Evolutionary conservation across 2,329 filamentous ascomycete species (phyloP), one percentile per base, ranked within the genome.

Genomic region (Fusarium foetens): DNA sequence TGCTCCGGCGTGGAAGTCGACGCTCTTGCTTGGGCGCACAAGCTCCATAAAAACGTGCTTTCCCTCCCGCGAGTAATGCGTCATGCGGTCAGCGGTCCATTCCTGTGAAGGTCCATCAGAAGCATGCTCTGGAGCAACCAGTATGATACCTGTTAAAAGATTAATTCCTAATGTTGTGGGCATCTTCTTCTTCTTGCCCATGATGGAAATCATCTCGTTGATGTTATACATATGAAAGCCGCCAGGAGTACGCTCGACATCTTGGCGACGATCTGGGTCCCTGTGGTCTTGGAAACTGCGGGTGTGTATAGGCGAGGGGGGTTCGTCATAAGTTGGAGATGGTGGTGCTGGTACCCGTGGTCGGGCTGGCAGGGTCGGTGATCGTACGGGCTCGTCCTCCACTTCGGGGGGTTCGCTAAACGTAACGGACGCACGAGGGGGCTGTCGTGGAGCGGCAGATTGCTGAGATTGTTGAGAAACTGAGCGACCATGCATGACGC

Each of bases 141-240:
- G 91, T 74, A 99, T 97, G 36, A 92, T 89, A 42, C 95, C 95
- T 21, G 94, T 97, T 52, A 92, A 91, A 62, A 96, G 86, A 79
- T 98, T 98, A 78, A 98, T 92, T n/a, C 95, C 95, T 41, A 98
- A 83, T 0, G 94, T 97, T n/a, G 94, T 97, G 3, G 95, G 94
- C 93, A 98, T 96, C 84, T 98, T 98, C 86, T 97, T 97, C 78
- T 93, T 92, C 85, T 97, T 97, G 63, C 95, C 95, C 90, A 97
- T 95, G 48, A 96, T 90, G n/a, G 94, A 95, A 8, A 97, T 90
- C 93, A 97, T 97, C 83, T 98, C 95, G 79, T 95, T 97, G 77
- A 98, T 95, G 77, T 97, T 98, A 83, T 98, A 98, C 81, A 98
- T 87, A 79, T 97, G 95, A 79, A 95, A 98, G 4, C 93, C 94